Evolutionary conservation across 768 basidiomycete species (phyloP), one percentile per base, ranked within the genome.

Genomic region (Lactarius akahatsu): DNA sequence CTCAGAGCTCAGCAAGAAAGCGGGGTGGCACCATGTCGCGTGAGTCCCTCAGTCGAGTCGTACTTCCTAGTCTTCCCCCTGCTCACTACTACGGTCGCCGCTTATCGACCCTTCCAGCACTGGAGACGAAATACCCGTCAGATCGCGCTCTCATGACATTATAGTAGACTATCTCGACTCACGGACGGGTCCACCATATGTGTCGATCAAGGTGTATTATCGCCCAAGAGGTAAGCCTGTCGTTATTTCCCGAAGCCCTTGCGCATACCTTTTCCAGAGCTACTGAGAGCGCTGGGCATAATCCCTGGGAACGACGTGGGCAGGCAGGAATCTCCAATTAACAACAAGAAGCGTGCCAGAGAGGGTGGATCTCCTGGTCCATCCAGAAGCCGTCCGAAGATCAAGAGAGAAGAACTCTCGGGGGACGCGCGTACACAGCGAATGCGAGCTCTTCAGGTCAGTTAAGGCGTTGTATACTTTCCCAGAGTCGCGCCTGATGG

Each of bases 261-360:
- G 26, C 40, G 59, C 11, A 67, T 54, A 5, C 18, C 11, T 54
- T 36, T 3, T 26, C 20, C 40, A 67, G 66, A 59, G 28, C 8
- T 67, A 34, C 56, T 67, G 62, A 67, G 30, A 28, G 66, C 66
- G 4, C 52, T 63, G 10, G 66, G 62, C 6, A 63, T 67, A n/a
- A 67, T 67, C 5, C 15, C 43, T 23, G n/a, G 30, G 41, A 47
- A 20, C 15, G 18, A n/a, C 30, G 16, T 59, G 9, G 23, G 2
- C 23, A n/a, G 16, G 4, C 23, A 11, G 18, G 32, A 2, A 23
- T 43, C 56, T 15, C 28, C 23, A 11, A 2, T 57, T 26, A 54
- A 59, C 15, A 6, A 32, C 28, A 62, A 34, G 54, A 63, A 63
- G 58, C 66, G 58, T 56, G 11, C n/a, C n/a, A 45, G 62, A 43